phyloP scores from a whole-genome alignment of 208 protist species.

The Willaertia magna region DNA sequence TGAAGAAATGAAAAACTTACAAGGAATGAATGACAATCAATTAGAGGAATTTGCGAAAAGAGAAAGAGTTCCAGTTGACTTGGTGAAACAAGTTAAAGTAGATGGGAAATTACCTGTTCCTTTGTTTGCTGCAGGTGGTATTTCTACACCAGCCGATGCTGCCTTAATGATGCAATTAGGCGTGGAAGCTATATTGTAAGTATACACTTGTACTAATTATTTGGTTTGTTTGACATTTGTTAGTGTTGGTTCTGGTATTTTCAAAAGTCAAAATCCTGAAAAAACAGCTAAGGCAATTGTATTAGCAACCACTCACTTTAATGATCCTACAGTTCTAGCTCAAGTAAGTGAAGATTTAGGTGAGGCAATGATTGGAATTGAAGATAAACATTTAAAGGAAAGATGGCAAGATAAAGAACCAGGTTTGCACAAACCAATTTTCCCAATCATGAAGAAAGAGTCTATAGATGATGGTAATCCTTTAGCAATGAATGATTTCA shows the following conservation, averaged over 20 bases:
- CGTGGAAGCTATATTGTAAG: too few relatives aligned
- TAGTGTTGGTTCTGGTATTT: background rate
- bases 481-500: too few relatives aligned
- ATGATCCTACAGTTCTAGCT: background rate
- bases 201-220: too few relatives aligned
- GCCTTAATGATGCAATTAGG: constrained; percentile 80
- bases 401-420: background rate
- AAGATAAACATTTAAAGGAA: background rate
- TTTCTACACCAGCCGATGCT: constrained; percentile 67
- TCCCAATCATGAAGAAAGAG: too few relatives aligned
- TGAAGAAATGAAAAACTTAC: constrained; percentile 40
- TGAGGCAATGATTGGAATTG: background rate
- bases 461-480: too few relatives aligned
- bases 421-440: too few relatives aligned
- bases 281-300: background rate
- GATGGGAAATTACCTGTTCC: constrained; percentile 60
- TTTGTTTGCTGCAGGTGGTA: constrained; percentile 69
- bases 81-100: constrained; percentile 43
- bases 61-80: constrained; percentile 41
- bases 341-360: background rate
- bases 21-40: constrained; percentile 56
- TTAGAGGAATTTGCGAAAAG: constrained; percentile 48
- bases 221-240: too few relatives aligned
- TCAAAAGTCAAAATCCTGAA: background rate
- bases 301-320: background rate